Conservation (phyloP, 768 basidiomycete species). For the Leccinum variicolor region DNA sequence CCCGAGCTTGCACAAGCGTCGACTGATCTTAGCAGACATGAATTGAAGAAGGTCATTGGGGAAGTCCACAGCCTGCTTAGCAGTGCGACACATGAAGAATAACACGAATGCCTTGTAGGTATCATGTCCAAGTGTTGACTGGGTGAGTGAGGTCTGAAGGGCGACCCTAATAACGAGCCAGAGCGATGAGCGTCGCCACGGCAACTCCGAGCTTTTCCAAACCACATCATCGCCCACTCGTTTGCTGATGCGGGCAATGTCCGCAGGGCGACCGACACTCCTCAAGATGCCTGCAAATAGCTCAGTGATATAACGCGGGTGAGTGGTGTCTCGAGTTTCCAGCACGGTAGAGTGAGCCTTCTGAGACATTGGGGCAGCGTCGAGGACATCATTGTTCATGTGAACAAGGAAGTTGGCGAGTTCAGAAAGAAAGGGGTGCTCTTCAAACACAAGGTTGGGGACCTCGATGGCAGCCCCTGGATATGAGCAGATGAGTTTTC, state of each 20-base stretch:
- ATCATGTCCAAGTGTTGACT: slow-evolving; percentile 1
- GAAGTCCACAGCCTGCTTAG: slow-evolving; percentile 16
- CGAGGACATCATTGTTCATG: slow-evolving; percentile 31
- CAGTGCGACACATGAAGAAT: slow-evolving; percentile 33
- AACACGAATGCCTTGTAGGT: slow-evolving; percentile 49
- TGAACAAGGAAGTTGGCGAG: slow-evolving; percentile 37
- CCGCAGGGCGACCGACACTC: background rate
- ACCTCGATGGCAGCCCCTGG: slow-evolving; percentile 43
- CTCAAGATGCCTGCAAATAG: background rate
- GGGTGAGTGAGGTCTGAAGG: slow-evolving; percentile 31
- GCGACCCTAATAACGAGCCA: slow-evolving; percentile 35
- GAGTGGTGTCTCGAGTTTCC: slow-evolving; percentile 2
- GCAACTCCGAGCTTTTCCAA: background rate
- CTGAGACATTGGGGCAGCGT: slow-evolving; percentile 12
- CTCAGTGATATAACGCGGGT: background rate
- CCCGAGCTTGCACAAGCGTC: slow-evolving; percentile 26
- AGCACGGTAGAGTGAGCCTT: slow-evolving; percentile 5
- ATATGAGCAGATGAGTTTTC: slow-evolving; percentile 43
- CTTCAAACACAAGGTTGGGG: slow-evolving; percentile 25
- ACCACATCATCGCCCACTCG: slow-evolving; percentile 5
- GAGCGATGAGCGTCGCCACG: slow-evolving; percentile 34
- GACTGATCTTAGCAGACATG: slow-evolving; percentile 28
- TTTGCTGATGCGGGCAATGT: background rate
- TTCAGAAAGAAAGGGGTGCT: slow-evolving; percentile 31
- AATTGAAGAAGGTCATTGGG: slow-evolving; percentile 27